These are phyloP conservation scores for Pichia sp. DNA, from an alignment of 1,139 yeast species.

Conservation along the genomic window DNA sequence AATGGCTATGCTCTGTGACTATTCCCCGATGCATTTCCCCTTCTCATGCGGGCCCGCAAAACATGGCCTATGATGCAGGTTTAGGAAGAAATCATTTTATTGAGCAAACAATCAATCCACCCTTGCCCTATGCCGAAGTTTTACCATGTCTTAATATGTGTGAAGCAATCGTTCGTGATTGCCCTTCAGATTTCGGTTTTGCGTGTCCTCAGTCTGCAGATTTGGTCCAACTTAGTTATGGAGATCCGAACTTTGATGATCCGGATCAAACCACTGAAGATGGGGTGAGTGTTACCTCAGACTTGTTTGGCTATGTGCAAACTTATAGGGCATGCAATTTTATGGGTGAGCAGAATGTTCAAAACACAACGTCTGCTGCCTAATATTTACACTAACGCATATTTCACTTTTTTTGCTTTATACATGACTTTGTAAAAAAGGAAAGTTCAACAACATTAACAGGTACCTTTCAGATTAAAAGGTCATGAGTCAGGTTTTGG, in stretches of 20 bases:
- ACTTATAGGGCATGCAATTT: constrained; percentile 16
- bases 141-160: constrained; percentile 85
- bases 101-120: constrained; percentile 55
- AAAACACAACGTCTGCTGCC: neutral
- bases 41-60: constrained; percentile 42
- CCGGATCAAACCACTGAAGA: neutral
- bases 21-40: constrained; percentile 79
- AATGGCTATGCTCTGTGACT: constrained; percentile 87
- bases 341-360: constrained; percentile 8
- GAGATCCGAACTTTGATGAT: constrained; percentile 17
- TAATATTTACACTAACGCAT: neutral
- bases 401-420: neutral
- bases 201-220: constrained; percentile 55
- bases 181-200: constrained; percentile 76
- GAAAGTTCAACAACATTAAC: neutral
- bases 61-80: constrained; percentile 41
- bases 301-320: neutral
- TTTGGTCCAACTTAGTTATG: constrained; percentile 45
- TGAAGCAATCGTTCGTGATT: constrained; percentile 70
- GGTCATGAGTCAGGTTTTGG: constrained; percentile 4
- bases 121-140: constrained; percentile 63
- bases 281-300: neutral
- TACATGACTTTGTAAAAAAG: neutral
- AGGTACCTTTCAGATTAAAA: too few relatives aligned
- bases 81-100: constrained; percentile 61